Conservation (phyloP, 257 asterid genomes). For the Striga asiatica region DNA sequence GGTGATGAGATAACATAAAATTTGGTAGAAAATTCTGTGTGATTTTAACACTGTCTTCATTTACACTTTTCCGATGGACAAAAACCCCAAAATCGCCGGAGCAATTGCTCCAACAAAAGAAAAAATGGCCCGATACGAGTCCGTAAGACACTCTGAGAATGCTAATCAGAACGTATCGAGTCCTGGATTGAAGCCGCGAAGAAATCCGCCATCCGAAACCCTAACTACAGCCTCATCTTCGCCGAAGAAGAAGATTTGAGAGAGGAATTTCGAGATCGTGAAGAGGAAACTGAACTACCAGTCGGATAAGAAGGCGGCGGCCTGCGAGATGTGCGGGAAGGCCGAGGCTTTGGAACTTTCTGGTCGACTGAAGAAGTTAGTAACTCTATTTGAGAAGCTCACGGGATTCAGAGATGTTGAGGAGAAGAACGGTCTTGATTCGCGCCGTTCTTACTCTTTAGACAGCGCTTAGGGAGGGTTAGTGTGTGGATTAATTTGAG, state of each 20-base stretch:
- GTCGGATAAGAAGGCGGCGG: slow-evolving; percentile 14
- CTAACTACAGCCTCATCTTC: slow-evolving; percentile 34
- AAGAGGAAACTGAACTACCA: slow-evolving; percentile 39
- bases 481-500: slow-evolving; percentile 4
- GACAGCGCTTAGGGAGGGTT: slow-evolving; percentile 81
- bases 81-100: slow-evolving; percentile 16
- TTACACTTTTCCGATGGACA: slow-evolving; percentile 28
- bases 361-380: slow-evolving; percentile 21
- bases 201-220: slow-evolving; percentile 30
- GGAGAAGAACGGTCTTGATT: slow-evolving; percentile 55
- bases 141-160: slow-evolving; percentile 32
- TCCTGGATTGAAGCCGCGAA: slow-evolving; percentile 33
- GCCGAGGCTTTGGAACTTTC: slow-evolving; percentile 18
- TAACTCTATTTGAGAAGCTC: slow-evolving; percentile 76
- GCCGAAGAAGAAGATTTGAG: slow-evolving; percentile 49
- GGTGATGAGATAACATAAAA: no score
- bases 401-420: slow-evolving; percentile 28
- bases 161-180: slow-evolving; percentile 41
- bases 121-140: slow-evolving; percentile 23
- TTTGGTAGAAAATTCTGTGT: no score
- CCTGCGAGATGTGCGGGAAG: slow-evolving; percentile 48
- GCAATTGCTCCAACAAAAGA: slow-evolving; percentile 26
- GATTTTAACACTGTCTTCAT: no score
- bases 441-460: slow-evolving; percentile 39
- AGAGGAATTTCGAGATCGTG: slow-evolving; percentile 56